phyloP scores from a whole-genome alignment of 78 protist species.

The Chrysochromulina parva region DNA sequence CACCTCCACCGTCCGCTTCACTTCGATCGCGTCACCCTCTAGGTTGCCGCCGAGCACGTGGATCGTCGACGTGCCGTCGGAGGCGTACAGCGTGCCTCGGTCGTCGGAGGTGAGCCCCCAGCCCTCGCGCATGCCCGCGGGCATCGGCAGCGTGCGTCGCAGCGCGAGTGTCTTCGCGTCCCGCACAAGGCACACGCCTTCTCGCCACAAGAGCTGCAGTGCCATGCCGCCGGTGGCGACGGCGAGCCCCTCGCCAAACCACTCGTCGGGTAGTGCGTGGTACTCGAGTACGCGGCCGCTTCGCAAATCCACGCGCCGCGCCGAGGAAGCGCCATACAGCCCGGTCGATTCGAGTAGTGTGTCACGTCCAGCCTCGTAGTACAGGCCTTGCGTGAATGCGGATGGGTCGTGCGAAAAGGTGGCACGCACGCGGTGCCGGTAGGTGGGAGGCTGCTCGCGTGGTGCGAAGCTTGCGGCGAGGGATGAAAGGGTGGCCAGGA shows the following conservation, averaged over 20 bases:
- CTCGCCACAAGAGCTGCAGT: neutral
- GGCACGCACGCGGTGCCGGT: neutral
- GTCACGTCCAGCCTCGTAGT: neutral
- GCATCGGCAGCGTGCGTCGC: neutral
- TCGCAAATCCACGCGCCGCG: neutral
- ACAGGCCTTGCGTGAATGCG: conserved; percentile 16
- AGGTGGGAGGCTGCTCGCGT: neutral
- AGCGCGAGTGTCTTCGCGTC: neutral
- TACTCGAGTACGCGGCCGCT: neutral
- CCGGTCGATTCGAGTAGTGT: neutral
- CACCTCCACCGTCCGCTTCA: neutral
- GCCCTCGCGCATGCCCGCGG: neutral
- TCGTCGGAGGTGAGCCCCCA: neutral
- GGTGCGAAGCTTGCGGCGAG: no score
- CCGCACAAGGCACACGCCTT: neutral
- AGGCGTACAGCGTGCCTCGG: neutral
- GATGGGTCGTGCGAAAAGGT: neutral
- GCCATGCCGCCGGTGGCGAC: neutral
- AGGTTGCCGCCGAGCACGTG: neutral
- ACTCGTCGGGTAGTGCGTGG: neutral
- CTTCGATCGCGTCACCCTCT: neutral
- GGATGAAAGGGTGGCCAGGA: no score
- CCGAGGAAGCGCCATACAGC: neutral
- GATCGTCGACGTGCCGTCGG: neutral
- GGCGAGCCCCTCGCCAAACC: conserved; percentile 11